Evolutionary conservation across 2,329 filamentous ascomycete species (phyloP), one percentile per base, ranked within the genome.

Genomic region (Sporothrix luriei): DNA sequence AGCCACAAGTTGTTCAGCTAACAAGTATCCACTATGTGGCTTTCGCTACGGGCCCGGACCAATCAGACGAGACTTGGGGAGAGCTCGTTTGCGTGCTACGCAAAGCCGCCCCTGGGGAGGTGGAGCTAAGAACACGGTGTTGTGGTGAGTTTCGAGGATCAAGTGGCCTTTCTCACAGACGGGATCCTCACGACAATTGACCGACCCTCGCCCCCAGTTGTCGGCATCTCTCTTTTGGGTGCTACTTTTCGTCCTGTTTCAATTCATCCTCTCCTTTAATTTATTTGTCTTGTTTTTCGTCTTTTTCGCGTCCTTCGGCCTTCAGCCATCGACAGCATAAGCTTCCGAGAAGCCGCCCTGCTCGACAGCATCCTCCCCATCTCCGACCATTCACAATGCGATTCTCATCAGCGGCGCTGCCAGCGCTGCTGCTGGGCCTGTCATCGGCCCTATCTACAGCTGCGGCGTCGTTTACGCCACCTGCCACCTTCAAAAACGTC

Each of bases 401-500:
- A 79, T 69, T 73, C 24, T 78, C 81, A 75, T 78, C 80, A 76
- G 78, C 84, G 74, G 79, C 86, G 78, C 83, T 85, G 76, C 84
- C 87, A 76, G 85, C 85, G 74, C 82, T 88, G 76, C 80, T 86
- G 74, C 87, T 87, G 77, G 83, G 89, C 77, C 79, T 88, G 75
- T 84, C 79, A 71, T 77, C 85, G 71, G 79, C 80, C 71, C 75
- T 74, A 76, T 76, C 77, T 71, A 77, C 78, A 55, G 76, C 77
- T 66, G 73, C 88, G 55, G 80, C 86, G 74, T 84, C 85, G 72
- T 97, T 97, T 83, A 90, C 87, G 80, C 93, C 94, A 68, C 91
- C 94, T 16, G 91, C 93, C 78, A 91, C 94, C 74, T 99, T 97
- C 84, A 93, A 94, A 82, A 97, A 99, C 81, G 86, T 86, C 80